Evolutionary conservation across 2,329 filamentous ascomycete species (phyloP).

Genomic region (Chrysosporium keratinophilum): DNA sequence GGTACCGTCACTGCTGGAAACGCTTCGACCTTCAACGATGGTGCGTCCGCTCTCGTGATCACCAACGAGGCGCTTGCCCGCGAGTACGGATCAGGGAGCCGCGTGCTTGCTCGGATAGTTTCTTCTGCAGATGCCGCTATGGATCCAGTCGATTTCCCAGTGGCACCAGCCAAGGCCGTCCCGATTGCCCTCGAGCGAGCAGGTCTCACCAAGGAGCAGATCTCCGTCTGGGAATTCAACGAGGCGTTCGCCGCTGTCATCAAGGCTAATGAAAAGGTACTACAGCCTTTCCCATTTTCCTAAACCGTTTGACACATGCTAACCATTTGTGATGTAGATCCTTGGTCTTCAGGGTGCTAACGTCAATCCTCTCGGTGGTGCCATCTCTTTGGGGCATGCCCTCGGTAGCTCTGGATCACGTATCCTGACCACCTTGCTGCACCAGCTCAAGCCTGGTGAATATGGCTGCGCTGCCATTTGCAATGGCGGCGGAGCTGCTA

Average conservation of each 20-base stretch:
- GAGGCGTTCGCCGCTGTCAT: constrained; percentile 95
- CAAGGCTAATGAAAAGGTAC: constrained; percentile 80
- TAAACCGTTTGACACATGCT: constrained; percentile 5
- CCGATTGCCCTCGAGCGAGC: constrained; percentile 80
- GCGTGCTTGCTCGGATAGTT: constrained; percentile 78
- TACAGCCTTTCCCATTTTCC: constrained; percentile 13
- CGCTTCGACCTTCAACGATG: constrained; percentile 88
- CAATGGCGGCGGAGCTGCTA: constrained; percentile 89
- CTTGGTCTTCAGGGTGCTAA: constrained; percentile 67
- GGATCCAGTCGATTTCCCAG: constrained; percentile 85
- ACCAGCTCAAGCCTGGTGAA: constrained; percentile 83
- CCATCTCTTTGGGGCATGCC: constrained; percentile 84
- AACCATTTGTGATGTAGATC: constrained; percentile 44
- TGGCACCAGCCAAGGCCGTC: constrained; percentile 85
- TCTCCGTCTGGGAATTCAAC: constrained; percentile 96
- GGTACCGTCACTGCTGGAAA: constrained; percentile 93
- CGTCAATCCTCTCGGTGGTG: constrained; percentile 81
- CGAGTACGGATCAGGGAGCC: constrained; percentile 64
- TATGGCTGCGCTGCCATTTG: constrained; percentile 95
- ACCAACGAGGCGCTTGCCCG: constrained; percentile 70
- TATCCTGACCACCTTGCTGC: constrained; percentile 79
- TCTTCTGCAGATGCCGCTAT: constrained; percentile 81
- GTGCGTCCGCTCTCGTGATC: constrained; percentile 79
- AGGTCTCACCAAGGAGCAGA: constrained; percentile 81
- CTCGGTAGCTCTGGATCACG: constrained; percentile 86